Percentiles rank a stretch among this genome's conserved stretches.
phyloP scores from a whole-genome alignment of 371 early-diverging fungal genomes.

The Saksenaea vasiformis region DNA sequence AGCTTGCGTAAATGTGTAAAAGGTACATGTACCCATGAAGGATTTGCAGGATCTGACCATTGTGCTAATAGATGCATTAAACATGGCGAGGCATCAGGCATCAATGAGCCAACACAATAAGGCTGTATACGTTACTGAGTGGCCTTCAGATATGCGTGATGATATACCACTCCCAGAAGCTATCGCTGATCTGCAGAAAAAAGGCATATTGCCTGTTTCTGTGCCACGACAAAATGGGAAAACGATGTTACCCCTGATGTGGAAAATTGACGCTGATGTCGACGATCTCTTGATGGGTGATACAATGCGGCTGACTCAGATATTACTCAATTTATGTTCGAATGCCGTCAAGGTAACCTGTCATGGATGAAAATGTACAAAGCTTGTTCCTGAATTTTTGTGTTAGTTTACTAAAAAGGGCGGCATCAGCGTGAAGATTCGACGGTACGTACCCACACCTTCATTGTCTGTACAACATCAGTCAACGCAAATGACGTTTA shows the following conservation, averaged over 20 bases:
- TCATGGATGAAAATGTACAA: background rate
- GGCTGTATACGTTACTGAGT: slow-evolving; percentile 53
- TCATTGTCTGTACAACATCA: slow-evolving; percentile 22
- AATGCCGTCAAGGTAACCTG: slow-evolving; percentile 59
- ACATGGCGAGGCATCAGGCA: slow-evolving; percentile 54
- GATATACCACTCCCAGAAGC: slow-evolving; percentile 42
- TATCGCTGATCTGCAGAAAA: slow-evolving; percentile 28
- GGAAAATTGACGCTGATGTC: slow-evolving; percentile 60
- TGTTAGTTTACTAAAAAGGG: slow-evolving; percentile 48
- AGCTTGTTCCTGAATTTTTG: background rate
- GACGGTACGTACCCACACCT: slow-evolving; percentile 34
- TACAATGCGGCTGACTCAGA: slow-evolving; percentile 59
- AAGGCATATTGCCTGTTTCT: slow-evolving; percentile 8
- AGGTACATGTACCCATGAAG: slow-evolving; percentile 36
- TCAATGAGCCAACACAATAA: slow-evolving; percentile 48
- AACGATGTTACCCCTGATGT: slow-evolving; percentile 55
- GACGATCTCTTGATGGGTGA: slow-evolving; percentile 61
- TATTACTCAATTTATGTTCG: slow-evolving; percentile 59
- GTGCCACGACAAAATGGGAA: slow-evolving; percentile 30
- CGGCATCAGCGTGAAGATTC: slow-evolving; percentile 41
- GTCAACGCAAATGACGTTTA: slow-evolving; percentile 47
- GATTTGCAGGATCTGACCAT: background rate
- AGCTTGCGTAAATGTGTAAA: slow-evolving; percentile 62
- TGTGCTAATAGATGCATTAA: slow-evolving; percentile 36
- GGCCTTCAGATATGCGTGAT: slow-evolving; percentile 57